phyloP scores from a whole-genome alignment of 2,329 filamentous ascomycete species.

The Xylogone sp. region DNA sequence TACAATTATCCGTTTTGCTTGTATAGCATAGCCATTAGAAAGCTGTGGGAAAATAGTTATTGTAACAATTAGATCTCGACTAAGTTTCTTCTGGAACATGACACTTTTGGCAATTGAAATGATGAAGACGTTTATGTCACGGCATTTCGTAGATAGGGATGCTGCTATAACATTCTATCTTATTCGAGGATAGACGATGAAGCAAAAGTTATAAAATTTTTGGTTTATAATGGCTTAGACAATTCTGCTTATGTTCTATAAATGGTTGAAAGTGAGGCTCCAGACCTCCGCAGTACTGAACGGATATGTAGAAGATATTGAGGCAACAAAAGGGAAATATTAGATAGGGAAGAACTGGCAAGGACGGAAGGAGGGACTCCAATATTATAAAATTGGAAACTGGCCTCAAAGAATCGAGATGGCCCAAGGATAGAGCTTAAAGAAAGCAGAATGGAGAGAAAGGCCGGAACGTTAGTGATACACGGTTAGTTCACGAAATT shows the following conservation, averaged over 20 bases:
- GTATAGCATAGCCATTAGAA: neutral
- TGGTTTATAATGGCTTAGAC: constrained; percentile 25
- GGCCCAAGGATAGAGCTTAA: too few relatives aligned
- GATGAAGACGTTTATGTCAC: too few relatives aligned
- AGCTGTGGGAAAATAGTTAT: neutral
- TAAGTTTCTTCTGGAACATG: neutral
- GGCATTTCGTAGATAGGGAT: constrained; percentile 29
- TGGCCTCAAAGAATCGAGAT: constrained; percentile 37
- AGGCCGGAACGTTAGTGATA: too few relatives aligned
- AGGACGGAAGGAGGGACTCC: constrained; percentile 32
- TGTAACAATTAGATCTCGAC: neutral
- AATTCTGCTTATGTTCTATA: constrained; percentile 43
- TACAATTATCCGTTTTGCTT: neutral
- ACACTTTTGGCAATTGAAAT: too few relatives aligned
- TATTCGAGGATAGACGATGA: constrained; percentile 41
- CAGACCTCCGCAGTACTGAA: constrained; percentile 42
- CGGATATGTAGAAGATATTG: constrained; percentile 36
- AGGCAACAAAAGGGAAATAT: constrained; percentile 11
- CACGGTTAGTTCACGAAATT: too few relatives aligned
- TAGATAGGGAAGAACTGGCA: constrained; percentile 30
- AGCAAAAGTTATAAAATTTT: constrained; percentile 34
- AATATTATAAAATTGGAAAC: constrained; percentile 39
- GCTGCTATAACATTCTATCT: constrained; percentile 30
- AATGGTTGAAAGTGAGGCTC: constrained; percentile 34
- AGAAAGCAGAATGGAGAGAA: too few relatives aligned